A percentile compares a stretch with the other conserved stretches of the same genome.
Conservation (phyloP, 169 alveolate genomes). For the Cryptosporidium tyzzeri region DNA sequence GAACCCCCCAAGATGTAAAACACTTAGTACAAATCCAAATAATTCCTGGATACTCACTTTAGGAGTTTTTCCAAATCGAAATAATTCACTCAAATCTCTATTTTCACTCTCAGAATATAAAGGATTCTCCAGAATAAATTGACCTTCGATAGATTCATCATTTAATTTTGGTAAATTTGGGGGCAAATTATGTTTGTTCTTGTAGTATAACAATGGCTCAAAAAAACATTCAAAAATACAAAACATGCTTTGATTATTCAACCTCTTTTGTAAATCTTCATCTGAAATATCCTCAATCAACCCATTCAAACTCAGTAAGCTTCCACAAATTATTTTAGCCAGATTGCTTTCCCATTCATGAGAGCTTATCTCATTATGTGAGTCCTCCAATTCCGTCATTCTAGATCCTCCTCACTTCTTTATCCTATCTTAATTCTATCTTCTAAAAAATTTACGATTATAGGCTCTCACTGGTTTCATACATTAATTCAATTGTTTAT, state of each 20-base stretch:
- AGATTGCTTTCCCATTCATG: conserved; percentile 67
- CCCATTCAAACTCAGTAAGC: conserved; percentile 27
- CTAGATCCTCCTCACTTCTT: not conserved
- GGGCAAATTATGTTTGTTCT: conserved; percentile 30
- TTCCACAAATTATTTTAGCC: conserved; percentile 68
- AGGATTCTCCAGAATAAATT: not conserved
- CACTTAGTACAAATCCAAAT: conserved; percentile 61
- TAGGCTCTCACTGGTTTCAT: not conserved
- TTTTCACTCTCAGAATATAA: conserved; percentile 25
- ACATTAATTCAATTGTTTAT: not conserved
- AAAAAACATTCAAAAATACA: conserved; percentile 46
- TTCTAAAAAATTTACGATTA: not conserved
- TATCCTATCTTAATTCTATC: conserved; percentile 23
- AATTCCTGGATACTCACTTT: conserved; percentile 17
- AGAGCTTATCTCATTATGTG: conserved; percentile 38
- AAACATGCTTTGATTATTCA: not conserved
- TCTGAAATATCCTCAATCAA: conserved; percentile 25
- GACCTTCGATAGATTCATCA: not conserved
- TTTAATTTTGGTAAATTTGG: conserved; percentile 4
- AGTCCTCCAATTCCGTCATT: conserved; percentile 20
- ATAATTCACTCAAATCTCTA: conserved; percentile 1
- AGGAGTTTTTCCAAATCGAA: conserved; percentile 58
- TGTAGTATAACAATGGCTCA: conserved; percentile 58
- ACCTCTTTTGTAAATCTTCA: conserved; percentile 6
- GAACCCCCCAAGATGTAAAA: conserved; percentile 56